These are phyloP conservation scores for Leptographium flavum DNA, from an alignment of 2,329 filamentous ascomycete species.

Conservation along the genomic window DNA sequence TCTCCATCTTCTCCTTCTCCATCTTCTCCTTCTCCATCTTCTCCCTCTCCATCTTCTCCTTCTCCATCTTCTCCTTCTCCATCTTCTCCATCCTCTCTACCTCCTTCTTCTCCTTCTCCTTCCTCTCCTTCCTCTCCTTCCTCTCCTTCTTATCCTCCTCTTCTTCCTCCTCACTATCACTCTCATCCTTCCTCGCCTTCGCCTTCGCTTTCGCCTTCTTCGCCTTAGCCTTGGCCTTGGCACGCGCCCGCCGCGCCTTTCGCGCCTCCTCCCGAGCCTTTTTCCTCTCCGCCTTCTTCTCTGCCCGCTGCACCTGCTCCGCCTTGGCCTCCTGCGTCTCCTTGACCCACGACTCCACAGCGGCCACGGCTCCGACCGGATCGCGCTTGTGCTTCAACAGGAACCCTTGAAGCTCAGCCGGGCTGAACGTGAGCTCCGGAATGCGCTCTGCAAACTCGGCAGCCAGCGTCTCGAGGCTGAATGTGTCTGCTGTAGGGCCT, in stretches of 20 bases:
- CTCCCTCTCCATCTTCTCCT: not conserved
- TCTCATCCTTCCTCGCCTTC: not conserved
- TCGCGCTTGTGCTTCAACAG: constrained; percentile 41
- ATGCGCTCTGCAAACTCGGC: constrained; percentile 32
- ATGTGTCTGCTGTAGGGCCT: not conserved
- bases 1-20: not conserved
- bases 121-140: not conserved
- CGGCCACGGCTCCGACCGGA: constrained; percentile 32
- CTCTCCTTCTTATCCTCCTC: not conserved
- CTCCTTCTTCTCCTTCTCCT: not conserved
- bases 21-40: not conserved
- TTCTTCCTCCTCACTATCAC: not conserved
- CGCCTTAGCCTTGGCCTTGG: constrained; percentile 10
- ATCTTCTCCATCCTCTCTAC: not conserved
- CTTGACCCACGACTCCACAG: constrained; percentile 32
- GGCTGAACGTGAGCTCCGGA: constrained; percentile 42
- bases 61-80: not conserved
- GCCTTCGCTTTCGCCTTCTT: constrained; percentile 8
- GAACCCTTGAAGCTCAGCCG: constrained; percentile 46
- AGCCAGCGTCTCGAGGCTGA: constrained; percentile 29
- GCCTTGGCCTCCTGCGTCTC: constrained; percentile 33
- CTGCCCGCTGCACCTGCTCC: constrained; percentile 26
- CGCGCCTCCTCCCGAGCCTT: constrained; percentile 18
- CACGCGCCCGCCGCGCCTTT: constrained; percentile 10
- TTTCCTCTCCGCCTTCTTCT: constrained; percentile 23